Evolutionary conservation across 129 eudicot species (phyloP).

Genomic region (Saussurea involucrata): DNA sequence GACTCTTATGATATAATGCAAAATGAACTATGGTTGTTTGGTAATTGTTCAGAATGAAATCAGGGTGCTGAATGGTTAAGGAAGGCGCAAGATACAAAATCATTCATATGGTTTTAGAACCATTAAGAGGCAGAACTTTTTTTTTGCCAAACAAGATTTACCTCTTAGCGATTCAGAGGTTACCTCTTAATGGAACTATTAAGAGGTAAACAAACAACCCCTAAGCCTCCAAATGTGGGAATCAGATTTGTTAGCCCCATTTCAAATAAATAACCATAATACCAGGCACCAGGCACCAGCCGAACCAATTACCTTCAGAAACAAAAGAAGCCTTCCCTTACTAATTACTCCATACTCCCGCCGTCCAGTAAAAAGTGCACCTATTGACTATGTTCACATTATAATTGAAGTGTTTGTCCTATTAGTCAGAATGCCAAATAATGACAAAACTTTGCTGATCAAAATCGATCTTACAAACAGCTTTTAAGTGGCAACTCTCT

Average conservation of each 20-base stretch:
- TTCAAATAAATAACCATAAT: not conserved
- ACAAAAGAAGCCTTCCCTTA: not conserved
- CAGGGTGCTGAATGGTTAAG: too few relatives aligned
- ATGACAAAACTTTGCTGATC: not conserved
- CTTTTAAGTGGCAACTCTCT: not conserved
- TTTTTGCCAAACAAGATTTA: too few relatives aligned
- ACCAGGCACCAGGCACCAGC: too few relatives aligned
- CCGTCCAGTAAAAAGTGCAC: not conserved
- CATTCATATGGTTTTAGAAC: too few relatives aligned
- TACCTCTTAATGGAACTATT: too few relatives aligned
- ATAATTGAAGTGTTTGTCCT: not conserved
- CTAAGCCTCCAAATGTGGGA: not conserved
- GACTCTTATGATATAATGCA: too few relatives aligned
- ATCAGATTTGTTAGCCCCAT: not conserved
- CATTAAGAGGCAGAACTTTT: too few relatives aligned
- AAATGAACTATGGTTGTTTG: too few relatives aligned
- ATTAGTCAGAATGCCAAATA: not conserved
- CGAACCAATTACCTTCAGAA: slow-evolving; percentile 1
- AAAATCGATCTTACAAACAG: not conserved
- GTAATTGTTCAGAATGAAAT: too few relatives aligned
- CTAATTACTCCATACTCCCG: not conserved
- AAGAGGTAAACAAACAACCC: too few relatives aligned
- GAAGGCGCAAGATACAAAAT: too few relatives aligned
- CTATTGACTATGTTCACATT: not conserved
- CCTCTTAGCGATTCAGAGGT: too few relatives aligned